These are phyloP conservation scores for Orbilia blumenaviensis DNA, from an alignment of 2,329 filamentous ascomycete genomes.

Conservation along the genomic window DNA sequence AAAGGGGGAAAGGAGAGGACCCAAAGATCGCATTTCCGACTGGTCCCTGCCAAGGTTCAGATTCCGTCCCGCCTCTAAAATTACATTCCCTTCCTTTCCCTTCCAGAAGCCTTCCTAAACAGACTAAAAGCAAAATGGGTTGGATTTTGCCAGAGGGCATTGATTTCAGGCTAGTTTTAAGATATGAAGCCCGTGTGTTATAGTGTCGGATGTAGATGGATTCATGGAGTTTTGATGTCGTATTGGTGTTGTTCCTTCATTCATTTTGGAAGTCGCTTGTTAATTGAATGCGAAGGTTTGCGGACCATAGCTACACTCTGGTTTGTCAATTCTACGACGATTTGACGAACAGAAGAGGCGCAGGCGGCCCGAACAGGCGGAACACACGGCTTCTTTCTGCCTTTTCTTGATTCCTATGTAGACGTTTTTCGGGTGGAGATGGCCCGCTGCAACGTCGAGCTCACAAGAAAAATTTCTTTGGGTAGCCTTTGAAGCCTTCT, in stretches of 20 bases:
- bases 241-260: background rate
- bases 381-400: background rate
- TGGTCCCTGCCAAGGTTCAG: constrained; percentile 38
- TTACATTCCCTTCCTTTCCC: constrained; percentile 3
- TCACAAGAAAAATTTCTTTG: too few relatives aligned
- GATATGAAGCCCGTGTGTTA: background rate
- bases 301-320: too few relatives aligned
- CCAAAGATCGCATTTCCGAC: constrained; percentile 9
- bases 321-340: background rate
- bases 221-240: background rate
- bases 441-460: too few relatives aligned
- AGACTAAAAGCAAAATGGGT: background rate
- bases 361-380: background rate
- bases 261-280: background rate
- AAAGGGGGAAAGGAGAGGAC: background rate
- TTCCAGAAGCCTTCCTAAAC: constrained; percentile 52
- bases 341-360: background rate
- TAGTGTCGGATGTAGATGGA: constrained; percentile 14
- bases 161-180: constrained; percentile 18
- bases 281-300: background rate
- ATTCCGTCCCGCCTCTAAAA: constrained; percentile 38
- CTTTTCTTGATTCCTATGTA: background rate
- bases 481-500: too few relatives aligned
- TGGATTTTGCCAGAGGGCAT: constrained; percentile 13
- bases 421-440: background rate